Percentiles rank a stretch among this genome's conserved stretches.
Evolutionary conservation across 2,329 filamentous ascomycete genomes (phyloP).

Genomic region (Microsporum canis): DNA sequence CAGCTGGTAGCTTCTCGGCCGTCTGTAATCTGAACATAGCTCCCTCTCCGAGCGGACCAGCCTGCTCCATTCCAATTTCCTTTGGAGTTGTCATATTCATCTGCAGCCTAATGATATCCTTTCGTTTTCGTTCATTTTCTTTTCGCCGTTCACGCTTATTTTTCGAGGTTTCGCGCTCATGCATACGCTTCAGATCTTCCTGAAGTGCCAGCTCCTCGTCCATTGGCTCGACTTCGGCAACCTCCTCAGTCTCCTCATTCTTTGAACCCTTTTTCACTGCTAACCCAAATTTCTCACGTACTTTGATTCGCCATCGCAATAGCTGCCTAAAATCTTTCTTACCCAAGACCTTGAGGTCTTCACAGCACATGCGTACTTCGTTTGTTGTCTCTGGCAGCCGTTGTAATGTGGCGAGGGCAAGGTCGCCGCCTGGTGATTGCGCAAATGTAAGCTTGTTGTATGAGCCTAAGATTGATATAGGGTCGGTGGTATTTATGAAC

Average conservation of each 20-base stretch:
- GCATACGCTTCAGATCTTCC: conserved; percentile 70
- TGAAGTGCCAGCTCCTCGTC: conserved; percentile 89
- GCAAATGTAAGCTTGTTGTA: conserved; percentile 76
- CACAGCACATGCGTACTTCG: conserved; percentile 67
- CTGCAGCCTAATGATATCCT: conserved; percentile 91
- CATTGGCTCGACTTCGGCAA: conserved; percentile 77
- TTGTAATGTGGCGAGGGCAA: conserved; percentile 74
- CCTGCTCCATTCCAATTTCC: conserved; percentile 88
- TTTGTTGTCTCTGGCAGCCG: conserved; percentile 77
- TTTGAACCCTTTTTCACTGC: conserved; percentile 55
- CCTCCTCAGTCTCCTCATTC: conserved; percentile 51
- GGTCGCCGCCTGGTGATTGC: conserved; percentile 67
- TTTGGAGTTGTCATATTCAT: conserved; percentile 93
- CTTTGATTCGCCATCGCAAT: conserved; percentile 77
- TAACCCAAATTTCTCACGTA: conserved; percentile 84
- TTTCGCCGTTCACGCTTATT: conserved; percentile 74
- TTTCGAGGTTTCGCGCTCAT: conserved; percentile 62
- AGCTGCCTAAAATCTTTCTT: conserved; percentile 89
- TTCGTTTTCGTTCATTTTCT: conserved; percentile 89
- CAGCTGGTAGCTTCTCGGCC: conserved; percentile 62
- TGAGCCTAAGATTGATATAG: conserved; percentile 78
- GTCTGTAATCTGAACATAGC: conserved; percentile 78
- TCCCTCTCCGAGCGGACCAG: conserved; percentile 64
- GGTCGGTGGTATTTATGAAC: conserved; percentile 87
- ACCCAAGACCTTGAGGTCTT: conserved; percentile 79